Percentiles rank a stretch among this genome's conserved stretches.
Evolutionary conservation across 2,329 filamentous ascomycete genomes (phyloP).

Genomic region (Purpureocillium lavendulum): DNA sequence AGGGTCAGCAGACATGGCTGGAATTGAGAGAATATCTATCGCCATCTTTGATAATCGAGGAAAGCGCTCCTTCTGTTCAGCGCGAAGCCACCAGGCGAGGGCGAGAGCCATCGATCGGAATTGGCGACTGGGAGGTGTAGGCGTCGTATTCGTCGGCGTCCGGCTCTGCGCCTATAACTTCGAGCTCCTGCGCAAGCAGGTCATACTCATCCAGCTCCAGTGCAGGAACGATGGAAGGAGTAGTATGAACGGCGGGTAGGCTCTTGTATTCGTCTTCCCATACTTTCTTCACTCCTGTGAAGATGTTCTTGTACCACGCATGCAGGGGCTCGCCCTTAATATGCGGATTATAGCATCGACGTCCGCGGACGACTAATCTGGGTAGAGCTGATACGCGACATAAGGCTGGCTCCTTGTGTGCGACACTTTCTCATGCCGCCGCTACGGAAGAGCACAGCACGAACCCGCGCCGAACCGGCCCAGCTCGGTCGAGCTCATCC

Average conservation of each 20-base stretch:
- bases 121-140: slow-evolving; percentile 4
- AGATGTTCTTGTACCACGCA: slow-evolving; percentile 1
- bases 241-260: not conserved
- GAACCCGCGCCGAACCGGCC: no score
- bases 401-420: no score
- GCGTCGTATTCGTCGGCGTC: slow-evolving; percentile 1
- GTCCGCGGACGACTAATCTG: no score
- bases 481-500: no score
- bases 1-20: slow-evolving; percentile 6
- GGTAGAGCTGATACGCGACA: no score
- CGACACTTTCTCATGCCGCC: no score
- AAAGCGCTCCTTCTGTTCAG: slow-evolving; percentile 3
- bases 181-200: not conserved
- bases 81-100: slow-evolving; percentile 6
- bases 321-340: no score
- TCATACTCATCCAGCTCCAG: not conserved
- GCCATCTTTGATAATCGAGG: slow-evolving; percentile 6
- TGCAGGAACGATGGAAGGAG: not conserved
- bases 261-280: slow-evolving; percentile 1
- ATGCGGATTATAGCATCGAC: no score
- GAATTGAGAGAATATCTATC: slow-evolving; percentile 6
- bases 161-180: slow-evolving; percentile 1
- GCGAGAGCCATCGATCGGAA: slow-evolving; percentile 4
- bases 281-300: slow-evolving; percentile 1
- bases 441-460: no score